These are phyloP conservation scores for Flaveria sonorensis DNA, from an alignment of 129 eudicot species.

Conservation along the genomic window DNA sequence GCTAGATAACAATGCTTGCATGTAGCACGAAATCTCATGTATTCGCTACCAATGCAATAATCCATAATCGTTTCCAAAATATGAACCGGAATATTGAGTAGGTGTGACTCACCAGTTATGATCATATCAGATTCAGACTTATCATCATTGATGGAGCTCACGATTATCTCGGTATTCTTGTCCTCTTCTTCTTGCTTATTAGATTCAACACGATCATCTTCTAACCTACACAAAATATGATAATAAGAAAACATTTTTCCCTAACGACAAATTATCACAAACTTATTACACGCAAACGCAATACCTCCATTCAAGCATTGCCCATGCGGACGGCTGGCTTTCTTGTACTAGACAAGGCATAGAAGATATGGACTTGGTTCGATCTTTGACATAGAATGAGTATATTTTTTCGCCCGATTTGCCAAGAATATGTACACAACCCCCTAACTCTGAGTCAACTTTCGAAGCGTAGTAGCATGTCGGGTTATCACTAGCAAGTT, in stretches of 20 bases:
- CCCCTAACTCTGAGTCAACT: neutral
- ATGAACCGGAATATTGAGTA: neutral
- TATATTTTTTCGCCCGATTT: neutral
- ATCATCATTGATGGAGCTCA: neutral
- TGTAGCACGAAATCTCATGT: neutral
- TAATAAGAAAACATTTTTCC: neutral
- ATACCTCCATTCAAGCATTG: neutral
- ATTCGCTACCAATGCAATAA: neutral
- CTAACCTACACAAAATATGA: neutral
- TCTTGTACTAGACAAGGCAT: neutral
- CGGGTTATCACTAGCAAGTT: neutral
- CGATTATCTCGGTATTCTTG: neutral
- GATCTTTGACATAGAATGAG: neutral
- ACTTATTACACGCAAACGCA: no score
- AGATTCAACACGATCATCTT: neutral
- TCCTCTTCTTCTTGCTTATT: neutral
- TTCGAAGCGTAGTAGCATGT: neutral
- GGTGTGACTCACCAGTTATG: neutral
- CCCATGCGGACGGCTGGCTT: neutral
- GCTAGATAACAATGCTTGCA: neutral
- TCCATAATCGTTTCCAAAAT: neutral
- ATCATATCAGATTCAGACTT: neutral
- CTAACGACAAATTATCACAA: no score
- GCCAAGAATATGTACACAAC: neutral
- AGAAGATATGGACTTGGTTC: neutral